Evolutionary conservation across 2,329 filamentous ascomycete genomes (phyloP), one percentile per base, ranked within the genome.

Genomic region (Chrysoporthe cubensis): DNA sequence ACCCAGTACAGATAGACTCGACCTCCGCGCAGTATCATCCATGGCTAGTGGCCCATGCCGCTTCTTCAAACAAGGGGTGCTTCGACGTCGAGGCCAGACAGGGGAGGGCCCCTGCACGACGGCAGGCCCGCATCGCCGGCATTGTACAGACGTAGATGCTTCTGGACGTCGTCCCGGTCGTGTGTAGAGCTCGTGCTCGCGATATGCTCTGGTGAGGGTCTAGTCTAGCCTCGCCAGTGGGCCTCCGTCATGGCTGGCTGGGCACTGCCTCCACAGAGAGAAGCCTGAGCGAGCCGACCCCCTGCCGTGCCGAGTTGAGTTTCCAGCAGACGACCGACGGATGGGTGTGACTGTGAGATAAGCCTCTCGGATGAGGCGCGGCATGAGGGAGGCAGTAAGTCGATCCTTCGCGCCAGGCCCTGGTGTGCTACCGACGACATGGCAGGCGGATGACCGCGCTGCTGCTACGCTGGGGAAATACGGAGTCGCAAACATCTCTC

Each of bases 1-100:
- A n/a, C 32, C 26, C 13, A 18, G 32, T 37, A 14, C n/a, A 18
- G 54, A 6, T 57, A n/a, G 32, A 18, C 43, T 26, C 40, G 42
- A 26, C 13, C n/a, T 44, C n/a, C 13, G 11, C 60, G 44, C 14
- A n/a, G 44, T 40, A 46, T 62, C 16, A 62, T 26, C 44, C 44
- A 13, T 18, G 26, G 37, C 6, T 5, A 21, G 9, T 44, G 26
- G 43, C 42, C 40, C 58, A 61, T 32, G 58, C 58, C 18, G 16
- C 26, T 34, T 40, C 13, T 52, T 62, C 60, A 61, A 62, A 67
- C 66, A 67, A 44, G 66, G 66, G 66, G 54, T 18, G 56, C 14
- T 44, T 61, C 54, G 56, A 64, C 43, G 56, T 56, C 43, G 59
- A 21, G 56, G 16, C 26, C 18, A 14, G 40, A 7, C 37, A 13